Percentiles rank a stretch among this genome's conserved stretches.
Evolutionary conservation across 208 protist species (phyloP).

Genomic region (Leishmania tropica): DNA sequence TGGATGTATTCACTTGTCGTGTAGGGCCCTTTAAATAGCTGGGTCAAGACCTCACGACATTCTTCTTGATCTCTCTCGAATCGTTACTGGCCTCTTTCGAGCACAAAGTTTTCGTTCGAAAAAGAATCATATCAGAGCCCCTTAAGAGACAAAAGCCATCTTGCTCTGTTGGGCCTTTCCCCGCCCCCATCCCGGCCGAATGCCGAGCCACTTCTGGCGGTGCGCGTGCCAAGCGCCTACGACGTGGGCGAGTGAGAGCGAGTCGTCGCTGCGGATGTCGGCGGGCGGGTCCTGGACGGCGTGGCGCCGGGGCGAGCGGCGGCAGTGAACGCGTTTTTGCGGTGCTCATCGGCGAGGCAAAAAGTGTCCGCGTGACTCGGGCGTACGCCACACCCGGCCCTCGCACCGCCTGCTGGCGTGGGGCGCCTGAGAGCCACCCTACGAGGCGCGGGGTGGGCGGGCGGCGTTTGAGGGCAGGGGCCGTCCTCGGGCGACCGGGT

Average conservation of each 20-base stretch:
- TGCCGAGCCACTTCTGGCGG: neutral
- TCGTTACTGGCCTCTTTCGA: neutral
- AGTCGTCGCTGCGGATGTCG: neutral
- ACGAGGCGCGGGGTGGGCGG: too few species aligned
- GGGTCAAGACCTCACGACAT: neutral
- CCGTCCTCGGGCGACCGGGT: neutral
- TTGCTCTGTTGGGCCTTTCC: too few species aligned
- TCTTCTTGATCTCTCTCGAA: neutral
- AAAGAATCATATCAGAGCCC: neutral
- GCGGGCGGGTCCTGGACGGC: neutral
- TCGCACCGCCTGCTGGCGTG: neutral
- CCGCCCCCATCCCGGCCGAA: neutral
- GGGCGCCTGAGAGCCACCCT: neutral
- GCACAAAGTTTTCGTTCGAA: neutral
- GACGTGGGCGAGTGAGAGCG: neutral
- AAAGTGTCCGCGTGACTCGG: neutral
- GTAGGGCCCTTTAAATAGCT: neutral
- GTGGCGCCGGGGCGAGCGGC: neutral
- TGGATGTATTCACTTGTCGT: slow-evolving; percentile 1
- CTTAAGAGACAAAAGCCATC: neutral
- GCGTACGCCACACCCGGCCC: neutral
- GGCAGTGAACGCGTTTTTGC: neutral
- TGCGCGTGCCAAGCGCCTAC: neutral
- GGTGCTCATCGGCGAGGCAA: neutral
- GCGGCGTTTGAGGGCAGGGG: neutral